Conservation (phyloP, 1,284 basidiomycete species). For the Malassezia furfur region DNA sequence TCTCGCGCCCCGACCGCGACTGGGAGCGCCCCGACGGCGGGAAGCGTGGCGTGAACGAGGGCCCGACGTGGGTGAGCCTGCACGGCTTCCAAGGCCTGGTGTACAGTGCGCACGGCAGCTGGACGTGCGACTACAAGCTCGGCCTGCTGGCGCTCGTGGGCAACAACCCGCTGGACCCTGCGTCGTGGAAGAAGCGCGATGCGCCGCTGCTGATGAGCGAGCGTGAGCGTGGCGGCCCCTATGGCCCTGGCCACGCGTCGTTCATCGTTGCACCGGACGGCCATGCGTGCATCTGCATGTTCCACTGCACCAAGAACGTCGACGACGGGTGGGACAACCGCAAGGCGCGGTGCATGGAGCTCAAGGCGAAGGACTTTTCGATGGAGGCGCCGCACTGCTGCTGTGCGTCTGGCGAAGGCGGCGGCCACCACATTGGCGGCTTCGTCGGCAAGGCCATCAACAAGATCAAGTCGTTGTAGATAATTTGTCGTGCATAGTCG, state of each 20-base stretch:
- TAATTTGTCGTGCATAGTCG: neutral
- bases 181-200: constrained; percentile 14
- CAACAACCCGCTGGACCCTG: constrained; percentile 13
- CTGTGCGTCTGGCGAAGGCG: constrained; percentile 12
- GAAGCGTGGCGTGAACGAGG: constrained; percentile 19
- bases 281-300: constrained; percentile 4
- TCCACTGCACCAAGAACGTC: constrained; percentile 14
- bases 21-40: constrained; percentile 19
- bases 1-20: constrained; percentile 8
- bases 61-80: constrained; percentile 12
- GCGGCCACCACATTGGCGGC: neutral
- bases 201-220: constrained; percentile 16
- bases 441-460: constrained; percentile 11
- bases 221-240: constrained; percentile 6
- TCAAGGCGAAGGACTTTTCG: constrained; percentile 6
- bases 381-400: constrained; percentile 4
- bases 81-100: constrained; percentile 14
- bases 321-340: constrained; percentile 19
- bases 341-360: constrained; percentile 15
- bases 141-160: constrained; percentile 13
- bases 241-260: constrained; percentile 18
- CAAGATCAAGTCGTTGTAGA: constrained; percentile 6
- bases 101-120: constrained; percentile 22
- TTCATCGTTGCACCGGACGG: constrained; percentile 13
- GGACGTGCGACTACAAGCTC: constrained; percentile 21